Evolutionary conservation across 2,329 filamentous ascomycete genomes (phyloP).

Genomic region (Penicillium thymicola): DNA sequence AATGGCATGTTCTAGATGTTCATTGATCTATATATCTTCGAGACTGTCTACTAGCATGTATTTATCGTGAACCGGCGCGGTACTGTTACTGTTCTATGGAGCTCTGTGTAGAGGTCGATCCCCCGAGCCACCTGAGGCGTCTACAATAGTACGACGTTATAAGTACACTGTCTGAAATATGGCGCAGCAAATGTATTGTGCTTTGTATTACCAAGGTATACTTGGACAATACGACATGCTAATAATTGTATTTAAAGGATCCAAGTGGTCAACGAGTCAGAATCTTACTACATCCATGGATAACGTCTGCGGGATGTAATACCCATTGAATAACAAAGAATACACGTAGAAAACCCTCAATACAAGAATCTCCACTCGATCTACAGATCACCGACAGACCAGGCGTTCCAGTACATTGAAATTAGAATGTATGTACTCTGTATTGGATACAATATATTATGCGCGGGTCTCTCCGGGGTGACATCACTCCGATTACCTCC

Average conservation of each 20-base stretch:
- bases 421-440: not conserved
- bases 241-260: not conserved
- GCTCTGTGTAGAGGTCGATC: not conserved
- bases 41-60: not conserved
- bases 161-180: not conserved
- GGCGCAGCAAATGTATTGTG: not conserved
- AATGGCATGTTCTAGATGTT: too few species aligned
- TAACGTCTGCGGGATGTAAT: not conserved
- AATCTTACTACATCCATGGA: not conserved
- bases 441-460: not conserved
- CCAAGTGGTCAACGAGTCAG: not conserved
- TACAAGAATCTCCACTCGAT: not conserved
- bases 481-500: constrained; percentile 1
- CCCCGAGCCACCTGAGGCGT: not conserved
- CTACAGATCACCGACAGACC: not conserved
- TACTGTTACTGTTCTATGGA: not conserved
- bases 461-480: not conserved
- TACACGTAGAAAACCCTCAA: not conserved
- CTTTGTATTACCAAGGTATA: not conserved
- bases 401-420: not conserved
- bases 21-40: not conserved
- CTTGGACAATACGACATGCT: not conserved
- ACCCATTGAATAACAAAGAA: not conserved
- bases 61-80: not conserved
- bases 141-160: too few species aligned